Base-by-base conservation (phyloP, 257 asterid genomes). In the Gardenia jasminoides region DNA sequence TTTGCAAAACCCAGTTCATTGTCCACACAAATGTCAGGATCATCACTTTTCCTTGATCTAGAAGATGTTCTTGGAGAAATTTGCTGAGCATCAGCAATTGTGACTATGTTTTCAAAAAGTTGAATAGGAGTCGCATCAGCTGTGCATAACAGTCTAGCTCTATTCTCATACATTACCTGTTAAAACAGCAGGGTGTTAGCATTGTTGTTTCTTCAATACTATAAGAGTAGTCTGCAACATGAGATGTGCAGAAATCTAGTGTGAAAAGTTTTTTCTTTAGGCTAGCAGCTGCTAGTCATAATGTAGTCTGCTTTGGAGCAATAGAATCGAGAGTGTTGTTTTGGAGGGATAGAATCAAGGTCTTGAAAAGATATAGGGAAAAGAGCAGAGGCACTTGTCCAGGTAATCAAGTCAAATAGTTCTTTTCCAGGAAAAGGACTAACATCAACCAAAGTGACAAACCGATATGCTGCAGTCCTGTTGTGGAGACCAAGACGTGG, bases 131-230 rank as follows among this genome's bases (percentile, higher is more conserved):
- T 86, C 22, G 91, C 99, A 91, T 92, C 97, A 3, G 98, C 97
- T 0, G 96, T 89, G 85, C 98, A 93, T 52, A 92, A 47, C 80
- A 95, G 79, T 75, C 98, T 83, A 75, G 88, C 97, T 85, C 83
- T 89, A 79, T 92, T 93, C 86, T 95, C 99, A 70, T 95, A 95
- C 88, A 93, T 93, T n/a, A 93, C 98, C 99, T 95, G 78, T 73
- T 78, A 66, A 78, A 50, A 41, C 19, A 79, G 54, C 43, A 31
- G 41, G 67, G 67, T 46, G 17, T 44, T 69, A 65, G 24, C 41
- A 36, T 36, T 36, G 50, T 22, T 73, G 43, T 15, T 41, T 17
- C 70, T 33, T 77, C 41, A 58, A 28, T 7, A 44, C 3, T 19
- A 8, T 36, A 16, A 39, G 48, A 26, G 52, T 26, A 31, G 9